Conservation (phyloP, 257 asterid species). For the Salvia hispanica region DNA sequence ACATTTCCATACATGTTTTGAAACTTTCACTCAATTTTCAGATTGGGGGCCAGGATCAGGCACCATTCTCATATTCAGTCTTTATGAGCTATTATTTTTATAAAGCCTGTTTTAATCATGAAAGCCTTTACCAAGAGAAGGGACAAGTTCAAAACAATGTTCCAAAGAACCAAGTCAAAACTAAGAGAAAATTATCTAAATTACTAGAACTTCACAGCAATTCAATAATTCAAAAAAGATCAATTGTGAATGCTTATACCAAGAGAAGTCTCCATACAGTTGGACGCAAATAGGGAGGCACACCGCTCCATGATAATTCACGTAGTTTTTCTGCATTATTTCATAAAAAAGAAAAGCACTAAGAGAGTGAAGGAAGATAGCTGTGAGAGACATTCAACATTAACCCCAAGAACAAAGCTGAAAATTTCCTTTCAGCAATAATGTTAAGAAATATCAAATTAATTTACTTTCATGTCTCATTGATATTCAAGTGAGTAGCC, state of each 20-base stretch:
- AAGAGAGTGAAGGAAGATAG: constrained; percentile 22
- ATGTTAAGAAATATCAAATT: constrained; percentile 7
- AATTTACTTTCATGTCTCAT: background rate
- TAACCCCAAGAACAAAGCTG: background rate
- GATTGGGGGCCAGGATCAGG: background rate
- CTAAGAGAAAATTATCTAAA: constrained; percentile 9
- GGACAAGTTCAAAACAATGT: constrained; percentile 17
- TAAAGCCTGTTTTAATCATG: background rate
- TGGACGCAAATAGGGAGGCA: constrained; percentile 91
- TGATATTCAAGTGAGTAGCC: background rate
- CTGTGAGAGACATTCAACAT: constrained; percentile 7
- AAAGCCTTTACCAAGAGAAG: background rate
- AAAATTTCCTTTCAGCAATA: constrained; percentile 8
- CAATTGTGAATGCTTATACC: constrained; percentile 49
- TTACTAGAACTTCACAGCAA: background rate
- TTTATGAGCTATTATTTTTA: background rate
- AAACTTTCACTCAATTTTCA: background rate
- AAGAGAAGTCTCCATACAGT: constrained; percentile 93
- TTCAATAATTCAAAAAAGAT: constrained; percentile 4
- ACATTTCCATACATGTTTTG: background rate
- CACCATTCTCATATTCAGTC: background rate
- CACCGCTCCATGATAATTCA: constrained; percentile 96
- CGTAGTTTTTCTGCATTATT: constrained; percentile 82
- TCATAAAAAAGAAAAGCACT: constrained; percentile 4
- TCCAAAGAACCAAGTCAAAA: constrained; percentile 10